A percentile compares a stretch with the other conserved stretches of the same genome.
Evolutionary conservation across 768 basidiomycete species (phyloP).

Genomic region (Suillus placidus): DNA sequence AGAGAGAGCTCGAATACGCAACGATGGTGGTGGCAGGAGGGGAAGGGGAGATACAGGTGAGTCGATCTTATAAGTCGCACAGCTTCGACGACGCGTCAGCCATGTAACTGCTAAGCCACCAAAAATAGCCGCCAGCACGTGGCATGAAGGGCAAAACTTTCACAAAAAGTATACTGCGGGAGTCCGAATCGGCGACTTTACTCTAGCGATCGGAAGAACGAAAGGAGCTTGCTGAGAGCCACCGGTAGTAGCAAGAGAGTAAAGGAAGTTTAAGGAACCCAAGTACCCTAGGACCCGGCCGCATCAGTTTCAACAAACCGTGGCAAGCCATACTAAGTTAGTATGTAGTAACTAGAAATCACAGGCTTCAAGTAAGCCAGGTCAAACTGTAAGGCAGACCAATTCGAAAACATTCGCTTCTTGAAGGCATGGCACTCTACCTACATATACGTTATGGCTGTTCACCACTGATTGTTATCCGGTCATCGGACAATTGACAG

Average conservation of each 20-base stretch:
- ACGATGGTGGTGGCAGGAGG: slow-evolving; percentile 5
- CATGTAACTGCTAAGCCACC: slow-evolving; percentile 12
- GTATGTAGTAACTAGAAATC: too few species aligned
- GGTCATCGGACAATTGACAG: too few species aligned
- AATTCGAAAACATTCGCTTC: not conserved
- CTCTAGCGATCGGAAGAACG: not conserved
- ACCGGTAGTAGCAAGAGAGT: not conserved
- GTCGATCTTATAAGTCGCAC: slow-evolving; percentile 31
- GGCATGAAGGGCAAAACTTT: not conserved
- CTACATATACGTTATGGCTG: too few species aligned
- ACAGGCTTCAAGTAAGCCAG: too few species aligned
- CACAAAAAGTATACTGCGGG: not conserved
- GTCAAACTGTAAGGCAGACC: not conserved
- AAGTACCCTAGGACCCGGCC: not conserved
- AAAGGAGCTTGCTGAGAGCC: slow-evolving; percentile 1
- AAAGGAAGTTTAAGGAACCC: not conserved
- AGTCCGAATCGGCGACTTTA: slow-evolving; percentile 2
- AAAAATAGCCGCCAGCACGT: slow-evolving; percentile 5
- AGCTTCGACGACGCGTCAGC: slow-evolving; percentile 37
- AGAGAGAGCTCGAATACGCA: not conserved
- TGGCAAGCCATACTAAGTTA: not conserved
- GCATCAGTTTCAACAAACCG: too few species aligned
- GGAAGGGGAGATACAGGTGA: not conserved
- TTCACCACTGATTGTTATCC: too few species aligned
- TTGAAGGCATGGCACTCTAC: too few species aligned